These are phyloP conservation scores for Halenospora varia DNA, from an alignment of 495 filamentous ascomycete species.

Conservation along the genomic window DNA sequence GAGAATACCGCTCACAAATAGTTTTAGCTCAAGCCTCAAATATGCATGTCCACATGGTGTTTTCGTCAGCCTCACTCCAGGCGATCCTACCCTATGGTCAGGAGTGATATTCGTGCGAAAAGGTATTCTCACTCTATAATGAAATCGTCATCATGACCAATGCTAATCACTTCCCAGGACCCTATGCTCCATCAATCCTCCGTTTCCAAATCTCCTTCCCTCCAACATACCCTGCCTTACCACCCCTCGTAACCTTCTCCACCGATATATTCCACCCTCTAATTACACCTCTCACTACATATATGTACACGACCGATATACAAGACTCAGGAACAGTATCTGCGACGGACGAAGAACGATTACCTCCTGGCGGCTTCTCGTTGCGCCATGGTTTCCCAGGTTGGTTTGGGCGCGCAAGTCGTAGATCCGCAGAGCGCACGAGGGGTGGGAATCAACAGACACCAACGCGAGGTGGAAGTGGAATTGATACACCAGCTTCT, in stretches of 20 bases:
- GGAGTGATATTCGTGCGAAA: constrained; percentile 88
- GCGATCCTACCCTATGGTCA: constrained; percentile 75
- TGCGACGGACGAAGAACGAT: constrained; percentile 71
- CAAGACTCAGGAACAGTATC: constrained; percentile 68
- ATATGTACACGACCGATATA: constrained; percentile 78
- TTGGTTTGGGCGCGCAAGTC: constrained; percentile 62
- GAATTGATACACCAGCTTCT: constrained; percentile 9
- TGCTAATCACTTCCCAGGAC: constrained; percentile 49
- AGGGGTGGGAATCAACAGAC: constrained; percentile 10
- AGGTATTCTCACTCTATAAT: constrained; percentile 43
- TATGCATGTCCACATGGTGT: constrained; percentile 77
- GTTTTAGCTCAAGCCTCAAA: constrained; percentile 70
- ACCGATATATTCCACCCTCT: constrained; percentile 95
- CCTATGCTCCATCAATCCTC: constrained; percentile 82
- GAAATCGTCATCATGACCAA: neutral
- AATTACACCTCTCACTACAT: constrained; percentile 82
- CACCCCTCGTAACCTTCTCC: constrained; percentile 80
- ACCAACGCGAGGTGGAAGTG: constrained; percentile 6
- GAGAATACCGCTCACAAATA: constrained; percentile 14
- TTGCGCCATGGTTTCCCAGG: constrained; percentile 83
- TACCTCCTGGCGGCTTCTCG: constrained; percentile 84
- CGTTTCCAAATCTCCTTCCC: constrained; percentile 90
- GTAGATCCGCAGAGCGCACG: constrained; percentile 11
- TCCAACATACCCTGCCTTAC: constrained; percentile 67
- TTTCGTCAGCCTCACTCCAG: constrained; percentile 79